Percentiles rank a stretch among this genome's conserved stretches.
phyloP scores from a whole-genome alignment of 352 stramenopile genomes.

The Phytophthora agathidicida region DNA sequence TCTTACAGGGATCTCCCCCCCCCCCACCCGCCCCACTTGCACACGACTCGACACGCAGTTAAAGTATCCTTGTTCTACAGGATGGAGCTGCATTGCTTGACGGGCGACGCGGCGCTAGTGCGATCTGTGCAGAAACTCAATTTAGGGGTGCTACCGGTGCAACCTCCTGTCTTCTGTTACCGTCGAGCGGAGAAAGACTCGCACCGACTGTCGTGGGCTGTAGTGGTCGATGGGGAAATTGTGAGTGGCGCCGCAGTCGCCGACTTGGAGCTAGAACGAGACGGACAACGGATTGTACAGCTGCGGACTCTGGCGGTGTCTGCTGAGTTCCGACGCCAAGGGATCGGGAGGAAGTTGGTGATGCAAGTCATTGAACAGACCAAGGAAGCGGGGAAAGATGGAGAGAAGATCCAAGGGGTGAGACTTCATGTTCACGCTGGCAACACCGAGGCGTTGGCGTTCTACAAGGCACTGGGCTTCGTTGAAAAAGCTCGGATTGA shows the following conservation, averaged over 20 bases:
- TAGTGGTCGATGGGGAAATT: slow-evolving; percentile 4
- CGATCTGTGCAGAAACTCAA: slow-evolving; percentile 70
- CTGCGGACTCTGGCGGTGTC: slow-evolving; percentile 53
- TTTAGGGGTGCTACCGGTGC: slow-evolving; percentile 67
- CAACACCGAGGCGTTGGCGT: slow-evolving; percentile 66
- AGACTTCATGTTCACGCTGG: slow-evolving; percentile 66
- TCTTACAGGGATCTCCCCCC: slow-evolving; percentile 67
- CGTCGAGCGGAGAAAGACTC: slow-evolving; percentile 57
- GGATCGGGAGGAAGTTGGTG: slow-evolving; percentile 46
- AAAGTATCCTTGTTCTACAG: slow-evolving; percentile 56
- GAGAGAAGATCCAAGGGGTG: slow-evolving; percentile 26
- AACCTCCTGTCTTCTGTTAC: slow-evolving; percentile 68
- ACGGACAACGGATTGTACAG: slow-evolving; percentile 37
- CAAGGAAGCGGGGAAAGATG: slow-evolving; percentile 16
- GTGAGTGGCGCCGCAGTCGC: slow-evolving; percentile 41
- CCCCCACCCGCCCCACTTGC: slow-evolving; percentile 66
- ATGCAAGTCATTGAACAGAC: slow-evolving; percentile 41
- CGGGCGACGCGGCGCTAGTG: slow-evolving; percentile 46
- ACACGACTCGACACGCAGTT: slow-evolving; percentile 36
- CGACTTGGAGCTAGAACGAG: slow-evolving; percentile 43
- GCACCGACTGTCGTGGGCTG: slow-evolving; percentile 55
- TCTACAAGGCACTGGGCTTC: slow-evolving; percentile 66
- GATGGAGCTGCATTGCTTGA: slow-evolving; percentile 53
- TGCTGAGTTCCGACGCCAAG: slow-evolving; percentile 38
- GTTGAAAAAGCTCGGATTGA: slow-evolving; percentile 48